Conservation (phyloP, 2,329 filamentous ascomycete genomes). For the Neonectria sp. region DNA sequence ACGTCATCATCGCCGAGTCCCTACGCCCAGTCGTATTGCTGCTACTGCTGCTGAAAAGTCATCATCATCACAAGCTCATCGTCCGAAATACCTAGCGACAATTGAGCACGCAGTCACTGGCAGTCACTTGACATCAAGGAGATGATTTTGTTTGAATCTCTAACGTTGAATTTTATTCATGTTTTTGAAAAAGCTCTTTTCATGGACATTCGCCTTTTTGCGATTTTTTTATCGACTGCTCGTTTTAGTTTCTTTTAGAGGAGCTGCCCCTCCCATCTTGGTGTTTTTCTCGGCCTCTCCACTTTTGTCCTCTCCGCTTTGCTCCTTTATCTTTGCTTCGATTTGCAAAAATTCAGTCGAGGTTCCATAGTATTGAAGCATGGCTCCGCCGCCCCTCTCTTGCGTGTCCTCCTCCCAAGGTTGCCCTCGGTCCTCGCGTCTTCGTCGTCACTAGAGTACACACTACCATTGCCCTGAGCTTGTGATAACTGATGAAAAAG, state of each 20-base stretch:
- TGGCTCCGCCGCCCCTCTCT: conserved; percentile 23
- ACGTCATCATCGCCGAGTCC: conserved; percentile 19
- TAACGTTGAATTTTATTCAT: conserved; percentile 47
- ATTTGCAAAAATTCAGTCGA: conserved; percentile 32
- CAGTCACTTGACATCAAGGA: conserved; percentile 19
- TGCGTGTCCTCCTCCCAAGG: conserved; percentile 39
- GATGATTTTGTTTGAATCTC: conserved; percentile 15
- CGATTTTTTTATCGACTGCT: conserved; percentile 45
- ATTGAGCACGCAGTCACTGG: conserved; percentile 27
- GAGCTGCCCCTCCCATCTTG: conserved; percentile 6
- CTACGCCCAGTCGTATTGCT: not conserved
- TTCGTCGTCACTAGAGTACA: conserved; percentile 48
- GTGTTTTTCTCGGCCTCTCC: conserved; percentile 34
- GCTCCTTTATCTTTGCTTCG: conserved; percentile 8
- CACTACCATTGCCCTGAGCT: conserved; percentile 44
- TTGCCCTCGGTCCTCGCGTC: conserved; percentile 43
- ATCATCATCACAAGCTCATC: conserved; percentile 7
- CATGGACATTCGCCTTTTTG: conserved; percentile 44
- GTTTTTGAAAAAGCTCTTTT: conserved; percentile 45
- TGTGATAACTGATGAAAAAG: conserved; percentile 37
- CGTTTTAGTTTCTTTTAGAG: conserved; percentile 34
- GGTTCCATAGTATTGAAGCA: conserved; percentile 17
- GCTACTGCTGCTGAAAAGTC: not conserved
- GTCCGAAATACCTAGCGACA: conserved; percentile 13
- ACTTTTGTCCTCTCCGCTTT: conserved; percentile 40